phyloP scores from a whole-genome alignment of 306 rosid genomes.

The Phaseolus lunatus region DNA sequence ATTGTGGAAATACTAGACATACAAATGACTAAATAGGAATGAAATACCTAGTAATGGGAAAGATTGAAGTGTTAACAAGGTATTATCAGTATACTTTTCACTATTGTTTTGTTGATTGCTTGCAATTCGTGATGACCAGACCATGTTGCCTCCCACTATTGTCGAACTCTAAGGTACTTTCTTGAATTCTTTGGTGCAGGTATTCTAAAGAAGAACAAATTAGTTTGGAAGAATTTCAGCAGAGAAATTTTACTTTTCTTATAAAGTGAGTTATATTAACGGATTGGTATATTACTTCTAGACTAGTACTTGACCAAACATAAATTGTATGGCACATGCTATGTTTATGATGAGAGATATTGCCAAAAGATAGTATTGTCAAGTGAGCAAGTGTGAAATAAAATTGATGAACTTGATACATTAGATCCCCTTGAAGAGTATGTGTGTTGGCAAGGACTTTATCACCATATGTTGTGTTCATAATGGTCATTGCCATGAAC shows the following conservation, averaged over 20 bases:
- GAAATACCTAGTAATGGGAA: not conserved
- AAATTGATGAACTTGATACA: not conserved
- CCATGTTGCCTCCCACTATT: constrained; percentile 5
- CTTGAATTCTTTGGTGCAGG: constrained; percentile 53
- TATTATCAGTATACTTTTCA: not conserved
- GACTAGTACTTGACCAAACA: constrained; percentile 4
- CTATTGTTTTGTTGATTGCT: constrained; percentile 3
- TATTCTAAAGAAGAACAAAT: constrained; percentile 92
- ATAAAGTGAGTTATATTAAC: constrained; percentile 67
- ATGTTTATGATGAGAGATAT: constrained; percentile 23
- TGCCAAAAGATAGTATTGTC: not conserved
- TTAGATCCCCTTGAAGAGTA: not conserved
- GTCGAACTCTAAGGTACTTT: constrained; percentile 12
- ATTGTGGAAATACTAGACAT: not conserved
- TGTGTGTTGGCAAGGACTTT: not conserved
- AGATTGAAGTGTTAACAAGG: not conserved
- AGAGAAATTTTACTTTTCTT: constrained; percentile 79
- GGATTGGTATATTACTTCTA: constrained; percentile 10
- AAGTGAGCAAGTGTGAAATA: not conserved
- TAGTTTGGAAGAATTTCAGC: constrained; percentile 57
- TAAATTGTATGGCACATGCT: constrained; percentile 21
- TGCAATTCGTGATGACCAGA: constrained; percentile 4
- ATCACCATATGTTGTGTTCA: not conserved
- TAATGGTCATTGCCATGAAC: not conserved
- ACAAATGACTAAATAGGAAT: not conserved